Evolutionary conservation across 1,139 yeast species (phyloP).

Genomic region (Diutina mesorugosa): DNA sequence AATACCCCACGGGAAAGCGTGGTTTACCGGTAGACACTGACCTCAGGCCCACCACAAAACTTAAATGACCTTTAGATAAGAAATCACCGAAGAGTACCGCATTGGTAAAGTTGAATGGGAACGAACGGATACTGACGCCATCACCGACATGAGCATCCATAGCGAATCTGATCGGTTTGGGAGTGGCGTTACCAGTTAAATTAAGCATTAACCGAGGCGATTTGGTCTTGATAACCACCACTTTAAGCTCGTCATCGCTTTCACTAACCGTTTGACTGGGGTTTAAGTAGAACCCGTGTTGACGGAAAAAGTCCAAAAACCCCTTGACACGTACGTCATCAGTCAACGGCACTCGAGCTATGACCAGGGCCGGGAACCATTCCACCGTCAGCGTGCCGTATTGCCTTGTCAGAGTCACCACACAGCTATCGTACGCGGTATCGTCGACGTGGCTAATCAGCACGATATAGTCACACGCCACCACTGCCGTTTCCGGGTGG

Average conservation of each 20-base stretch:
- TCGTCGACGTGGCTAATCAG: neutral
- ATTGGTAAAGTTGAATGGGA: slow-evolving; percentile 1
- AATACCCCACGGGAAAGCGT: neutral
- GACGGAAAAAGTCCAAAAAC: neutral
- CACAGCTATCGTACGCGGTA: neutral
- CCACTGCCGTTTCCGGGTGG: neutral
- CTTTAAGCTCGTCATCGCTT: neutral
- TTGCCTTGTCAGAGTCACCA: neutral
- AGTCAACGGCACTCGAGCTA: neutral
- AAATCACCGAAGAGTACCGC: neutral
- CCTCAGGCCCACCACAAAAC: neutral
- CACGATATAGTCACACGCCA: neutral
- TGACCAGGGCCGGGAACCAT: neutral
- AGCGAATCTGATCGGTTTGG: neutral
- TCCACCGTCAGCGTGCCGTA: neutral
- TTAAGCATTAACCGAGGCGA: neutral
- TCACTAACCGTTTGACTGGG: neutral
- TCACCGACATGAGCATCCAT: neutral
- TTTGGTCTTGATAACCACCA: neutral
- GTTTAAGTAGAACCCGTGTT: neutral
- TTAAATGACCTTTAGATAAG: neutral
- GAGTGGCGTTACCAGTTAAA: neutral
- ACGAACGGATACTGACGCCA: neutral
- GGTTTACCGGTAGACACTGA: neutral
- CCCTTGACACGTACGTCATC: neutral